Base-by-base conservation (phyloP, 345 rosid species). In the Lepidium africanum region DNA sequence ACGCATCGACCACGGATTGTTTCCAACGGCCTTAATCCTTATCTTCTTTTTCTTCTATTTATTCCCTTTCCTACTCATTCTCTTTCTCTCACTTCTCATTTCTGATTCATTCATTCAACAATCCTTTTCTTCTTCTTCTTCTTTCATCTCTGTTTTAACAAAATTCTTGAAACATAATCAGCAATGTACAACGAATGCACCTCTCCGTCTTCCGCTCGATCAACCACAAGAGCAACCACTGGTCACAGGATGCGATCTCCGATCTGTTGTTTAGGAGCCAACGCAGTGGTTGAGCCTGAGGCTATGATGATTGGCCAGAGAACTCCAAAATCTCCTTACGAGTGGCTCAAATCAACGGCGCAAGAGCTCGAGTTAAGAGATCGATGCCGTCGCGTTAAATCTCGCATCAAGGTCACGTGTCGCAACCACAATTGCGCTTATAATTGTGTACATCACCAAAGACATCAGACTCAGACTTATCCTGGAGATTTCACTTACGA, bases 401-500 rank as follows among this genome's bases (percentile, higher is more conserved):
- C 86, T 0, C 73, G 70, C 37, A 75, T 81, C 56, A 68, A 74
- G 54, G 78, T 67, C 2, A 36, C 78, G 10, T 65, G 67, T 3
- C 60, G 51, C 3, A 73, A 59, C 77, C 59, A 50, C 61, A 66
- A 59, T 6, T 73, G 72, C 17, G 65, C 15, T 58, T 33, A 65
- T 33, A 59, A 58, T 25, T 65, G 72, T 42, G 46, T 12, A 32
- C 72, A 59, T 19, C 52, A 74, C 14, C 63, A 54, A 25, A 43
- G 68, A 45, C 52, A 59, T 19, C 63, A 62, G 0, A 81, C 61
- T 49, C 83, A 78, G 3, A 36, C 74, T 23, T 46, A 52, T 51
- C 76, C 86, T 5, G 77, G 69, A 2, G 90, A 91, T 67, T 85
- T 87, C 53, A 70, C 82, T 15, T 91, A 88, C 74, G 96, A 88